A percentile compares a stretch with the other conserved stretches of the same genome.
These are phyloP conservation scores for Gautieria morchelliformis DNA, from an alignment of 768 basidiomycete genomes.

Conservation along the genomic window DNA sequence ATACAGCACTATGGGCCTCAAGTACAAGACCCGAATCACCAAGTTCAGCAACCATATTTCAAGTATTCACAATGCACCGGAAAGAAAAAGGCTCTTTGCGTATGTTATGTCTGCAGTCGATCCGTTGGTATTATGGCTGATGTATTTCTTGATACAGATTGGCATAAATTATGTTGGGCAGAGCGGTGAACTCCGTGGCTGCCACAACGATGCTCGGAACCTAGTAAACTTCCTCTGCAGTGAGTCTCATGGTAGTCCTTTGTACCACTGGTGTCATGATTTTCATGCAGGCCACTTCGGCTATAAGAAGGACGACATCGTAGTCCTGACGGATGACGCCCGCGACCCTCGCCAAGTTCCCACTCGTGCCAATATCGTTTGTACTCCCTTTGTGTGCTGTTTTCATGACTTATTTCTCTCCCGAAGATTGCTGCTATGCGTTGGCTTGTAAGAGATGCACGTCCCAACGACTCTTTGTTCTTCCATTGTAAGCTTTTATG, in stretches of 20 bases:
- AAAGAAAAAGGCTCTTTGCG: slow-evolving; percentile 79
- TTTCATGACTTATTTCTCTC: background rate
- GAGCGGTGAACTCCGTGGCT: slow-evolving; percentile 61
- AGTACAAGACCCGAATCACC: slow-evolving; percentile 34
- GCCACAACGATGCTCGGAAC: slow-evolving; percentile 86
- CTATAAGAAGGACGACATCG: slow-evolving; percentile 74
- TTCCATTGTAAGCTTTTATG: slow-evolving; percentile 60
- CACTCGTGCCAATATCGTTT: slow-evolving; percentile 72
- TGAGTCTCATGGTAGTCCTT: slow-evolving; percentile 24
- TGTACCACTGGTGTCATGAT: background rate
- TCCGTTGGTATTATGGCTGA: background rate
- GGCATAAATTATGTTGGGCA: slow-evolving; percentile 83
- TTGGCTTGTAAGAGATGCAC: slow-evolving; percentile 81
- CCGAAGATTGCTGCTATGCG: slow-evolving; percentile 66
- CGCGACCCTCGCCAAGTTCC: slow-evolving; percentile 53
- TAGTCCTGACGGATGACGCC: slow-evolving; percentile 75
- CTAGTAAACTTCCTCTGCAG: slow-evolving; percentile 67
- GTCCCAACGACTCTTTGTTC: slow-evolving; percentile 78
- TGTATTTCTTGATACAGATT: slow-evolving; percentile 37
- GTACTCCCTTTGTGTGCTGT: slow-evolving; percentile 15
- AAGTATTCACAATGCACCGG: slow-evolving; percentile 87
- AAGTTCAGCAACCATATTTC: slow-evolving; percentile 54
- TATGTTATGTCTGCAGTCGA: slow-evolving; percentile 27
- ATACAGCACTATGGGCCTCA: slow-evolving; percentile 59
- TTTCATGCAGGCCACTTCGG: slow-evolving; percentile 40